Evolutionary conservation across 1,284 basidiomycete species (phyloP).

Genomic region (Cutaneotrichosporon sp.): DNA sequence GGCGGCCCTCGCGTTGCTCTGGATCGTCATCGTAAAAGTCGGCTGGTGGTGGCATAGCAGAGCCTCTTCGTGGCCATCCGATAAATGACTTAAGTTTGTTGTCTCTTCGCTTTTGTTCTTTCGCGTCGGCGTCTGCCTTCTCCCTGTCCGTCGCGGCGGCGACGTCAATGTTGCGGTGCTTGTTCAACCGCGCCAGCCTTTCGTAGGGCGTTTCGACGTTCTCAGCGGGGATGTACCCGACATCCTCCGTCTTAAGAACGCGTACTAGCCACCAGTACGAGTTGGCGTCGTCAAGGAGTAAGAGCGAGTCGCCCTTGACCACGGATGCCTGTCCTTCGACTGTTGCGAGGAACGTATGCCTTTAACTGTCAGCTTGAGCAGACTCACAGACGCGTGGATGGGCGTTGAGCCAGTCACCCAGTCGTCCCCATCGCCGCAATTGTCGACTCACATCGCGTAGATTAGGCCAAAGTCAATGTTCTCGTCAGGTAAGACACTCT

Average conservation of each 20-base stretch:
- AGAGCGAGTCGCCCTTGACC: slow-evolving; percentile 88
- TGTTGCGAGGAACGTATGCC: slow-evolving; percentile 86
- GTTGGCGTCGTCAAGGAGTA: slow-evolving; percentile 92
- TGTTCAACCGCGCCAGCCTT: slow-evolving; percentile 89
- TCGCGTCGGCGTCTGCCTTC: slow-evolving; percentile 23
- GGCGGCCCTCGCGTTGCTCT: slow-evolving; percentile 25
- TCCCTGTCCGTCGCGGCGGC: slow-evolving; percentile 35
- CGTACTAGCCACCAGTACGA: slow-evolving; percentile 98
- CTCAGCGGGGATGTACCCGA: slow-evolving; percentile 99
- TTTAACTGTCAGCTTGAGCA: slow-evolving; percentile 9
- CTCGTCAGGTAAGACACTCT: slow-evolving; percentile 51
- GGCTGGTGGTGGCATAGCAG: slow-evolving; percentile 10
- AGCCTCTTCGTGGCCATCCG: slow-evolving; percentile 24
- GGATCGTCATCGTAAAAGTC: slow-evolving; percentile 12
- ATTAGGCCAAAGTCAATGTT: slow-evolving; percentile 54
- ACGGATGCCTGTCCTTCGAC: slow-evolving; percentile 96
- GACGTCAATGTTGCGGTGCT: slow-evolving; percentile 95
- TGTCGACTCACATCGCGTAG: slow-evolving; percentile 50
- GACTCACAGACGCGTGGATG: no score
- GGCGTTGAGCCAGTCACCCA: no score
- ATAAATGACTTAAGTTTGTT: slow-evolving; percentile 31
- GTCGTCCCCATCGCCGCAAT: no score
- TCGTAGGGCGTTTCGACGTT: slow-evolving; percentile 99
- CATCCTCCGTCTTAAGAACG: slow-evolving; percentile 93
- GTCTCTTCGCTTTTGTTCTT: slow-evolving; percentile 12